Evolutionary conservation across 768 basidiomycete genomes (phyloP), one percentile per base, ranked within the genome.

Genomic region (Rhodosporidiobolus sp.): DNA sequence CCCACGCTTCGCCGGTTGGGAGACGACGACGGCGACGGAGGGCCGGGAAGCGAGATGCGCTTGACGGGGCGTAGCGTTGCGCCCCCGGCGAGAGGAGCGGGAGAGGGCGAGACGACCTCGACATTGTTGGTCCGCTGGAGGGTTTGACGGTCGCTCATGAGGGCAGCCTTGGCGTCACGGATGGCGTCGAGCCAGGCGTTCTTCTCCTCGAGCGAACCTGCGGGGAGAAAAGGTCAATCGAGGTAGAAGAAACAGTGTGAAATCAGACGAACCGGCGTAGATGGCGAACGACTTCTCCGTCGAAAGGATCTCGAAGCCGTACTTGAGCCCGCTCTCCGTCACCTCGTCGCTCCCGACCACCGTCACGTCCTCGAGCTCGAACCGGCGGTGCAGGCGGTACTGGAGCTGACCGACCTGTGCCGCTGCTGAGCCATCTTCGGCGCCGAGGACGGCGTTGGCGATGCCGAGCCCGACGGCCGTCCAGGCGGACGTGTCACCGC

Each of bases 321-420:
- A 70, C 72, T 54, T 48, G 35, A 30, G 28, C n/a, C 50, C 34
- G 10, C n/a, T 30, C 28, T 30, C 59, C 38, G 14, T n/a, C 11
- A 58, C n/a, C 34, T 72, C 77, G 6, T 72, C 78, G 16, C 56
- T 68, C 1, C 67, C 74, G 6, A 77, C 72, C 12, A 80, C 77
- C 24, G 79, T 80, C 4, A 79, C 46, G n/a, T 78, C 77, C 54
- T 79, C 78, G 24, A 81, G 72, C 34, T 71, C 70, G 32, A 80
- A 54, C 48, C 65, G 24, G 3, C 73, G 66, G 26, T 74, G 69
- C 32, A 79, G 72, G 19, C 63, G 38, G 55, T 76, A 78, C 48
- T 63, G 59, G 19, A 43, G 38, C 38, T 43, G 38, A n/a, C n/a
- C n/a, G 43, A 19, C 26, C 22, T 50, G 28, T 26, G 34, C 8